Evolutionary conservation across 2,329 filamentous ascomycete species (phyloP), one percentile per base, ranked within the genome.

Genomic region (Elsinoe fawcettii): DNA sequence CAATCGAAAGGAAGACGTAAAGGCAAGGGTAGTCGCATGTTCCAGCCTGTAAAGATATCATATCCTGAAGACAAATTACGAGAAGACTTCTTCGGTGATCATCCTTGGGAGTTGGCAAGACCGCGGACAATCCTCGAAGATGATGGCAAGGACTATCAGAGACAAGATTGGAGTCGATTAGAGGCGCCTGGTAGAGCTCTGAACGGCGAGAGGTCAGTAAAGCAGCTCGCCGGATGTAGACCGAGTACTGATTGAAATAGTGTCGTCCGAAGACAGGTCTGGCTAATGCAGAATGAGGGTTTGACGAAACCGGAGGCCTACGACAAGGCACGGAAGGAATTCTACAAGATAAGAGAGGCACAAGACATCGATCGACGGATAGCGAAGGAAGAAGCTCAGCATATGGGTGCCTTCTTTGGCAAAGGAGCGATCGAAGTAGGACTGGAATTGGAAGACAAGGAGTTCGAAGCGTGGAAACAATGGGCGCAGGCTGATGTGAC

Each of bases 41-140:
- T 91, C 77, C 83, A 85, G 65, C 93, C 93, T 1, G 81, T 90
- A 62, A 74, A 77, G 58, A 85, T 99, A 62, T 75, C 75, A 56
- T 96, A 93, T 70, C 82, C 87, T 60, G 93, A 99, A 71, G 93
- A 99, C 73, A 73, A 75, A 60, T 77, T 99, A 66, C 85, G 93
- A 62, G 78, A 74, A 63, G 82, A 85, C 25, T 99, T 97, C 75
- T 99, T 88, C 76, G 83, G 80, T 67, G 92, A 99, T 71, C 93
- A 99, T 70, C 93, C 93, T 4, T 99, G 93, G 93, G 93, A 99
- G 74, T 76, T 99, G 67, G 93, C 93, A 16, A 81, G 92, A 61
- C 93, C 93, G 56, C 81, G 89, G 64, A 79, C 96, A 59, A 77
- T 99, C 47, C 75, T 97, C 8, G 93, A 99, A 74, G 77, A 84